Percentiles rank a stretch among this genome's conserved stretches.
Conservation (phyloP, 176 grass and related monocot species). For the Luzula sylvatica region DNA sequence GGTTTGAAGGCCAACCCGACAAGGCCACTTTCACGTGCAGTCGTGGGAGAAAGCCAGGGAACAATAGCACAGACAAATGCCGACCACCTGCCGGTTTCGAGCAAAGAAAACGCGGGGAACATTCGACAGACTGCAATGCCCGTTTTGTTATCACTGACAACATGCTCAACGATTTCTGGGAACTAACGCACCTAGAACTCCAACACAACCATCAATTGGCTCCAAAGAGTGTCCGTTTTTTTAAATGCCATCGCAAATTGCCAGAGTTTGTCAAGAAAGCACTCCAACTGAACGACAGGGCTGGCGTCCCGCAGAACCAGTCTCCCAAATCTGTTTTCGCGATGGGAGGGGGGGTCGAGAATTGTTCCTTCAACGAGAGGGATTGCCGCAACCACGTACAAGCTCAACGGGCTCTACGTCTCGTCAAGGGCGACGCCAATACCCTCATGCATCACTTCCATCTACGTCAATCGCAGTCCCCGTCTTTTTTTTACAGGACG, state of each 20-base stretch:
- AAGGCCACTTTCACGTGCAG: constrained; percentile 69
- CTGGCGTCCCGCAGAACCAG: neutral
- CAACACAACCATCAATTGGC: too few relatives aligned
- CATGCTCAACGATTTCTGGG: too few relatives aligned
- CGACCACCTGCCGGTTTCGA: constrained; percentile 39
- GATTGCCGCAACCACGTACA: constrained; percentile 12
- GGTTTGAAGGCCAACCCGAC: constrained; percentile 57
- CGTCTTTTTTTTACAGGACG: constrained; percentile 61
- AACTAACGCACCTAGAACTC: too few relatives aligned
- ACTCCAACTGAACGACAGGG: neutral
- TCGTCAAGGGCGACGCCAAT: constrained; percentile 7
- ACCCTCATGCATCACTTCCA: constrained; percentile 49
- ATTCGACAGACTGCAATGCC: constrained; percentile 69
- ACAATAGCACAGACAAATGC: constrained; percentile 22
- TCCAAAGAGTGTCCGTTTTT: too few relatives aligned
- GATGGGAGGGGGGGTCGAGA: constrained; percentile 39
- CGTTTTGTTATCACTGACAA: constrained; percentile 21
- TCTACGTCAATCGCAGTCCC: constrained; percentile 55
- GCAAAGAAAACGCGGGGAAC: constrained; percentile 58
- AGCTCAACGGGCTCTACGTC: too few relatives aligned
- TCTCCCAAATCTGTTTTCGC: neutral
- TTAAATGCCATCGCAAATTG: constrained; percentile 62
- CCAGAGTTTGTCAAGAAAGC: neutral
- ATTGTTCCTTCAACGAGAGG: constrained; percentile 48
- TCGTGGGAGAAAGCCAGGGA: constrained; percentile 55